Conservation (phyloP, 768 basidiomycete genomes). For the Leucocoprinus sp. region DNA sequence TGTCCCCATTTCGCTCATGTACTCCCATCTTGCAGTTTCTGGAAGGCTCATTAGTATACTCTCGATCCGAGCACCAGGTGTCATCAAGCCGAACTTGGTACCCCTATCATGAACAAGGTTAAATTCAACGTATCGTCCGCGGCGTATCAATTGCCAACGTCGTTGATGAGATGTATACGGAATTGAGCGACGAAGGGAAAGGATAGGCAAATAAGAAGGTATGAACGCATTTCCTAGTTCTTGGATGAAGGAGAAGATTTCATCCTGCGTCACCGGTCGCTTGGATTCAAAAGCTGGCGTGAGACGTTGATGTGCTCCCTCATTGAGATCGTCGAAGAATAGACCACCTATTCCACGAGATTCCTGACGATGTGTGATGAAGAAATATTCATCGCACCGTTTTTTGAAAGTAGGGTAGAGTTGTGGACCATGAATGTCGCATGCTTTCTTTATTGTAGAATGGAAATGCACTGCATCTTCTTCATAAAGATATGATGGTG, state of each 20-base stretch:
- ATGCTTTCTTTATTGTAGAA: constrained; percentile 61
- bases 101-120: constrained; percentile 83
- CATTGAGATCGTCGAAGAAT: constrained; percentile 91
- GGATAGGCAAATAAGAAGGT: constrained; percentile 86
- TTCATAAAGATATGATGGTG: constrained; percentile 85
- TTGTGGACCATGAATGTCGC: constrained; percentile 58
- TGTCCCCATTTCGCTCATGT: constrained; percentile 67
- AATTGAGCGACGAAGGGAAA: constrained; percentile 46
- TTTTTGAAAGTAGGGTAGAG: constrained; percentile 80
- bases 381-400: constrained; percentile 99
- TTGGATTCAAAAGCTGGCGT: constrained; percentile 23
- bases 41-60: constrained; percentile 88
- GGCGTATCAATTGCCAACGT: constrained; percentile 87
- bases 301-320: constrained; percentile 58
- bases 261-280: constrained; percentile 51
- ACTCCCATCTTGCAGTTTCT: constrained; percentile 85
- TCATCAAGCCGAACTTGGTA: constrained; percentile 80
- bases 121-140: constrained; percentile 95
- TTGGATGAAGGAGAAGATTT: constrained; percentile 72
- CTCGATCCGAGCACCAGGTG: constrained; percentile 81
- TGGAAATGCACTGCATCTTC: constrained; percentile 90
- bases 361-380: constrained; percentile 81
- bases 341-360: constrained; percentile 87
- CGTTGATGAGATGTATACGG: constrained; percentile 60
- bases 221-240: constrained; percentile 73